Conservation (phyloP, 768 basidiomycete species). For the Chalciporus pseudorubinellus region DNA sequence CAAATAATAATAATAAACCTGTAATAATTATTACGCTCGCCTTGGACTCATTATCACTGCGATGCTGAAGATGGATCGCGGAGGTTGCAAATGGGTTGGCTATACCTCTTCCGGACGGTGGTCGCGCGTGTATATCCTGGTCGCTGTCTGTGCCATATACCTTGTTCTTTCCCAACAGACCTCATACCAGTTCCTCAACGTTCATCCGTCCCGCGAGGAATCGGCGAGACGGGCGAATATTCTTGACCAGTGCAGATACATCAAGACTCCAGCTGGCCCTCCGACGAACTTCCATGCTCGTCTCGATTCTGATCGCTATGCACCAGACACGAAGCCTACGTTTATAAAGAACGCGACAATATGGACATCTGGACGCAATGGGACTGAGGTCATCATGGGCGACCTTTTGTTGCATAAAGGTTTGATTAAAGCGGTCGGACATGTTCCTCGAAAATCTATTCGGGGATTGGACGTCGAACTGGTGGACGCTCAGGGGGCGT, state of each 20-base stretch:
- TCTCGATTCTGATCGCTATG: constrained; percentile 62
- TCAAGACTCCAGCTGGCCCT: constrained; percentile 42
- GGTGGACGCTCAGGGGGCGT: constrained; percentile 64
- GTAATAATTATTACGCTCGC: no score
- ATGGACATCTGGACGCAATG: constrained; percentile 77
- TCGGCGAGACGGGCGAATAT: constrained; percentile 20
- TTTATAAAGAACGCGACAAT: constrained; percentile 74
- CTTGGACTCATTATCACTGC: no score
- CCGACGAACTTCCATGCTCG: constrained; percentile 47
- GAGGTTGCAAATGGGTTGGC: constrained; percentile 1
- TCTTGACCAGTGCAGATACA: constrained; percentile 44
- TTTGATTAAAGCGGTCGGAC: constrained; percentile 59
- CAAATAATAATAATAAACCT: no score
- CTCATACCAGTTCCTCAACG: not conserved
- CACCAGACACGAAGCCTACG: constrained; percentile 56
- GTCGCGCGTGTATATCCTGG: constrained; percentile 8
- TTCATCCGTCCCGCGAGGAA: constrained; percentile 7
- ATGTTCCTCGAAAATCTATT: constrained; percentile 30
- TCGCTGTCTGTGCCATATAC: constrained; percentile 1
- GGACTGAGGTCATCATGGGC: constrained; percentile 60
- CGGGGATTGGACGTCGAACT: constrained; percentile 34
- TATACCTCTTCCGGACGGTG: not conserved
- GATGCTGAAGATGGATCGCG: not conserved
- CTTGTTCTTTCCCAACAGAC: constrained; percentile 4
- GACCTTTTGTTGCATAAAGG: constrained; percentile 73